Base-by-base conservation (phyloP, 2,329 filamentous ascomycete species). In the Fusarium devonianum region DNA sequence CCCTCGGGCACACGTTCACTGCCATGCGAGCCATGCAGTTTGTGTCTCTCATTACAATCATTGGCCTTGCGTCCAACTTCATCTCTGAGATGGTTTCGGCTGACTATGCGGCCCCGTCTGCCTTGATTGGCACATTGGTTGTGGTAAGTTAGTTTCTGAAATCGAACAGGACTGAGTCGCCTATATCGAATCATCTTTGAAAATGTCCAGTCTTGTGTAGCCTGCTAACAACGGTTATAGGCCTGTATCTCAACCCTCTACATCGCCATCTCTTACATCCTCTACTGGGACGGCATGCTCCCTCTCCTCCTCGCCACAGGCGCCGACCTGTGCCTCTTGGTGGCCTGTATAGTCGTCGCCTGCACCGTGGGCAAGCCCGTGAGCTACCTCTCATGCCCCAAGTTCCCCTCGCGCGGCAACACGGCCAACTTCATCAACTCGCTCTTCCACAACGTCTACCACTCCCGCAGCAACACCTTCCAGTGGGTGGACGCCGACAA, bases 61-160 rank as follows among this genome's bases (percentile, higher is more conserved):
- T 96, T 58, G 90, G 91, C 34, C 83, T 96, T 70, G 85, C 85
- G 1, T 84, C 88, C 65, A 91, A 92, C 72, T 95, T 96, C 72
- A 86, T 96, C 65, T 80, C 85, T 17, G 81, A 89, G 62, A 91
- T 95, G 69, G 83, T 90, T 33, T 75, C 78, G 32, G 81, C 78
- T 16, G 80, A 86, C 56, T 81, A 86, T 45, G 78, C 82, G 21
- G 84, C 88, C 0, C 89, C 91, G 0, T 77, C 83, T 40, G 84
- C 92, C 35, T 78, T 97, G 16, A 82, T 96, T 21, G 90, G 86
- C 21, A 91, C 90, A 3, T 79, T 96, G 56, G 84, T 84, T 53
- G 84, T 96, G 60, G 92, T 96, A 82, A 67, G 89, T 82, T 17
- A 10, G n/a, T n/a, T n/a, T n/a, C n/a, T n/a, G n/a, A n/a, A n/a